These are phyloP conservation scores for Cunninghamia lanceolata DNA, from an alignment of 75 land plant genomes.

Conservation along the genomic window DNA sequence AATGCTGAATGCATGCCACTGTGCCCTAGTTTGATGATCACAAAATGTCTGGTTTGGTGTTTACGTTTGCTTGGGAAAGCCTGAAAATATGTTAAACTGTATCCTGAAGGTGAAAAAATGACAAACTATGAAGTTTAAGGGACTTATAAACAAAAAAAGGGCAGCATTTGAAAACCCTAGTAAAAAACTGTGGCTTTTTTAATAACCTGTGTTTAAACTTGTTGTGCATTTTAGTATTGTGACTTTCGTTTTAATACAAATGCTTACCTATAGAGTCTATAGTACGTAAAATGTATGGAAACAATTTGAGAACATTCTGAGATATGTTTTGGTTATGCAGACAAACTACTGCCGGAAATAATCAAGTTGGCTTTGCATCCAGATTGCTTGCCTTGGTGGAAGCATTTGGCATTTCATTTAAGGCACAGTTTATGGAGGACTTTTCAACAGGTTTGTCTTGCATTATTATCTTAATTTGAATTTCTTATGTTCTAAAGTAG, in stretches of 20 bases:
- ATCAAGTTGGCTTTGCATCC: constrained; percentile 77
- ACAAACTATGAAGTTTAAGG: too few species aligned
- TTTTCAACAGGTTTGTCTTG: constrained; percentile 71
- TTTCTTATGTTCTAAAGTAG: background rate
- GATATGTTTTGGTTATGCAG: constrained; percentile 19
- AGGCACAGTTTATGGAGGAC: constrained; percentile 87
- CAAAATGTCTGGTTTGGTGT: too few species aligned
- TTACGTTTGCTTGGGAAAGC: too few species aligned
- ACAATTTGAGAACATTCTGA: background rate
- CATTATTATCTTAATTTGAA: background rate
- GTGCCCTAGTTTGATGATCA: too few species aligned
- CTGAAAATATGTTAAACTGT: too few species aligned
- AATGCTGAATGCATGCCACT: too few species aligned
- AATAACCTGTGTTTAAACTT: too few species aligned
- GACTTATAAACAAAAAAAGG: too few species aligned
- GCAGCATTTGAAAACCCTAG: too few species aligned
- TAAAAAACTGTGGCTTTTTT: too few species aligned
- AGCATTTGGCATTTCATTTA: constrained; percentile 60
- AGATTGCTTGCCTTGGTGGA: constrained; percentile 59
- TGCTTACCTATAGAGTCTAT: background rate
- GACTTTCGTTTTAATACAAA: background rate
- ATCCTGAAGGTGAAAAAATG: too few species aligned
- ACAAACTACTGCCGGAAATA: constrained; percentile 20
- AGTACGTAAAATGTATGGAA: background rate
- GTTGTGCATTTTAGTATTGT: background rate